Evolutionary conservation across 257 asterid genomes (phyloP).

Genomic region (Penstemon newberryi): DNA sequence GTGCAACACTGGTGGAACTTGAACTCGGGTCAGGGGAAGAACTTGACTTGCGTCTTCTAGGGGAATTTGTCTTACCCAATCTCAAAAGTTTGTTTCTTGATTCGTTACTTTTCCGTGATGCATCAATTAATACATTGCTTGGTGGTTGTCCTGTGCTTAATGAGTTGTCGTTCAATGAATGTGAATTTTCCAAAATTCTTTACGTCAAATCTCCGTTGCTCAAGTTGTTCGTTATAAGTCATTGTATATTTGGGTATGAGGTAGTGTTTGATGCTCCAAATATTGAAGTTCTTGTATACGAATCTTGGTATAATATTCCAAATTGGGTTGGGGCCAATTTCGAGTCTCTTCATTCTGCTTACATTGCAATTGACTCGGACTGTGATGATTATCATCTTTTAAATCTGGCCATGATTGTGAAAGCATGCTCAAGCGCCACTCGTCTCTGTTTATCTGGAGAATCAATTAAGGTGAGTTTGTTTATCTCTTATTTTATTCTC

Average conservation of each 20-base stretch:
- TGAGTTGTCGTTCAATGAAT: neutral
- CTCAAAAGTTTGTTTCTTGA: neutral
- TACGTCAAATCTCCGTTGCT: neutral
- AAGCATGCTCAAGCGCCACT: slow-evolving; percentile 9
- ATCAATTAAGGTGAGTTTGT: neutral
- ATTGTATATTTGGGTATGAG: neutral
- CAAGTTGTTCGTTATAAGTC: neutral
- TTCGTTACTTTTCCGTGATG: neutral
- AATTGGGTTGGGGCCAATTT: neutral
- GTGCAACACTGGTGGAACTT: neutral
- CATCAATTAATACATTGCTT: neutral
- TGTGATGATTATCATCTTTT: too few species aligned
- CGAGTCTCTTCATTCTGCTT: neutral
- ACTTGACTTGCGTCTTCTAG: neutral
- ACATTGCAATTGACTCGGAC: neutral
- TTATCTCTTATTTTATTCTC: neutral
- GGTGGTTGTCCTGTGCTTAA: slow-evolving; percentile 11
- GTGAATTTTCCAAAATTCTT: neutral
- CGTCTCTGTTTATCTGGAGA: neutral
- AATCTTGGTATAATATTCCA: neutral
- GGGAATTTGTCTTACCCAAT: neutral
- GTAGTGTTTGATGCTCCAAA: neutral
- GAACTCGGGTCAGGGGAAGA: neutral
- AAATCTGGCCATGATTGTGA: neutral
- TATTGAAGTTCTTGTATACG: neutral